A percentile compares a stretch with the other conserved stretches of the same genome.
Conservation (phyloP, 306 rosid species). For the Acmispon strigosus region DNA sequence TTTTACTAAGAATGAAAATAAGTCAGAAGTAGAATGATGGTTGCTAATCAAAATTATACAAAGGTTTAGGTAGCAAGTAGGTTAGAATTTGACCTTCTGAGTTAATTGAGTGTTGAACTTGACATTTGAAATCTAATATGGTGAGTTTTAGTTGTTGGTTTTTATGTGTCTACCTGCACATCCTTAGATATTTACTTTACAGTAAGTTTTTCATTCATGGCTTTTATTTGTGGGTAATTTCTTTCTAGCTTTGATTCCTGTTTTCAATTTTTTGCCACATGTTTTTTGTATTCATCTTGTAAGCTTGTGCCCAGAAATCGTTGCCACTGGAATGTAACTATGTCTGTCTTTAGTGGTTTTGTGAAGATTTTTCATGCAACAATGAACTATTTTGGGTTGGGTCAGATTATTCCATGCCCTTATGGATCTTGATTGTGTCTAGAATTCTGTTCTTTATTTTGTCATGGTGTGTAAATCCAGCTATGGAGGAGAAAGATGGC, state of each 20-base stretch:
- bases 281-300: not conserved
- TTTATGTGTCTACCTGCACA: not conserved
- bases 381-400: not conserved
- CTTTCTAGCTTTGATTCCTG: not conserved
- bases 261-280: not conserved
- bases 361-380: not conserved
- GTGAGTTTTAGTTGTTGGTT: not conserved
- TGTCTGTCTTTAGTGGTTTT: not conserved
- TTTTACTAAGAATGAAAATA: not conserved
- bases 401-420: not conserved
- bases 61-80: not conserved
- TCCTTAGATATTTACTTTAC: not conserved
- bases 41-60: not conserved
- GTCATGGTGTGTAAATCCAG: not conserved
- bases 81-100: slow-evolving; percentile 6
- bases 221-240: not conserved
- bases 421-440: not conserved
- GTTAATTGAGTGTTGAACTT: not conserved
- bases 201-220: not conserved
- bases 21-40: not conserved
- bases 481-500: not conserved
- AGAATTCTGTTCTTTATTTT: not conserved
- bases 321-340: not conserved
- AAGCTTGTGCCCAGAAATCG: not conserved
- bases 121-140: not conserved